These are phyloP conservation scores for Hypoxylon sp. DNA, from an alignment of 2,329 filamentous ascomycete genomes.

Conservation along the genomic window DNA sequence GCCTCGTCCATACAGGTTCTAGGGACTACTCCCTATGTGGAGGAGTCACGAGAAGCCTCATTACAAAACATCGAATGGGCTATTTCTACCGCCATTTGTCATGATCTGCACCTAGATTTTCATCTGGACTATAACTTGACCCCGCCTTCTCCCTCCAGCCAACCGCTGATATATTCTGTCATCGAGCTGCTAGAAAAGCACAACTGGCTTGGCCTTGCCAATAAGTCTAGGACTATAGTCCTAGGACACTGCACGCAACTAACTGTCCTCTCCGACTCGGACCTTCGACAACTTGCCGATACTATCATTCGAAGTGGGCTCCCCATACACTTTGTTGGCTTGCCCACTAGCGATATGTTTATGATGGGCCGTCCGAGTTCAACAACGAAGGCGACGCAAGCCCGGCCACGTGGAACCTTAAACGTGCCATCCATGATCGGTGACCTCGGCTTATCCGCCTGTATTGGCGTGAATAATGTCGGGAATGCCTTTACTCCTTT, in stretches of 20 bases:
- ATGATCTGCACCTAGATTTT: conserved; percentile 74
- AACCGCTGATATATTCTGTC: conserved; percentile 68
- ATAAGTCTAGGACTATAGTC: conserved; percentile 65
- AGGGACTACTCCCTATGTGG: conserved; percentile 80
- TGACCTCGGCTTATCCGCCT: conserved; percentile 69
- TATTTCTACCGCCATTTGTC: conserved; percentile 65
- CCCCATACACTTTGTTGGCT: conserved; percentile 75
- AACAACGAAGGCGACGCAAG: conserved; percentile 39
- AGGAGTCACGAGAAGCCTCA: conserved; percentile 64
- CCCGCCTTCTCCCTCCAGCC: conserved; percentile 47
- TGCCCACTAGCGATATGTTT: conserved; percentile 79
- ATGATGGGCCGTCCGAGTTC: conserved; percentile 72
- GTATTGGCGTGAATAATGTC: conserved; percentile 78
- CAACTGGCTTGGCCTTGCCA: conserved; percentile 62
- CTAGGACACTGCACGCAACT: conserved; percentile 79
- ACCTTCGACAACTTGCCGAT: conserved; percentile 65
- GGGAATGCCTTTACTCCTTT: conserved; percentile 82
- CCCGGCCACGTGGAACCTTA: conserved; percentile 70
- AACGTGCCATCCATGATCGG: conserved; percentile 73
- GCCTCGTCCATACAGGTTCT: conserved; percentile 68
- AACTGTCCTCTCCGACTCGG: conserved; percentile 65
- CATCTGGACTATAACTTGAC: conserved; percentile 80
- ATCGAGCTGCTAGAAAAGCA: conserved; percentile 64
- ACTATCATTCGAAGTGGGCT: conserved; percentile 64
- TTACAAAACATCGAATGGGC: conserved; percentile 75